Base-by-base conservation (phyloP, 441 rosid species). In the Arabidopsis hybrid region DNA sequence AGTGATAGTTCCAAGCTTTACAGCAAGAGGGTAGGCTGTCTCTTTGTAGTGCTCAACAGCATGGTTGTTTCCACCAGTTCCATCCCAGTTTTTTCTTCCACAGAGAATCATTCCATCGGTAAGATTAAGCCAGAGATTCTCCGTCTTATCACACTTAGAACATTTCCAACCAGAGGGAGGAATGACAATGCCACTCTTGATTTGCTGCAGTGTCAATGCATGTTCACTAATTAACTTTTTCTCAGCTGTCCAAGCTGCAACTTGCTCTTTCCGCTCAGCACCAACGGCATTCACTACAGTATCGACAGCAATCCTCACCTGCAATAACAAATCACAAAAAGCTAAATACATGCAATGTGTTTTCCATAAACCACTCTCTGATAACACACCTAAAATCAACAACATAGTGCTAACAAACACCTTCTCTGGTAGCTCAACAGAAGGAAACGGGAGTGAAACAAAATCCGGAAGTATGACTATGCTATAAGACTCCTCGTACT, bases 361-460 rank as follows among this genome's bases (percentile, higher is more conserved):
- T 21, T 51, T 4, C 38, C 2, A 16, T 60, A 71, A 69, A 53
- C 58, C 13, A 21, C 1, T 18, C 80, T 21, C 67, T 9, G 8
- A 36, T 4, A 57, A 34, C 42, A 71, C 32, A 38, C 0, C 18
- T 46, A 69, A 55, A 68, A 55, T 21, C 62, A 65, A 2, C 10
- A 75, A 46, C 11, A 36, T 0, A 34, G n/a, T 14, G 64, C 38
- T 26, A 8, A 38, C 26, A 21, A 21, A 21, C 66, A 95, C 99
- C 99, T 95, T 95, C 86, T 95, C 98, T 31, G 99, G 99, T 78
- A 92, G 82, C 77, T 92, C 96, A 75, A 95, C 96, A 21, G 93
- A 88, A 77, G 99, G 99, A 80, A 89, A 91, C 14, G 92, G 88
- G 68, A 92, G 90, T 45, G 90, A 83, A 36, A 85, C 85, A 62